Evolutionary conservation across 306 rosid species (phyloP).

Genomic region (Vicia villosa): DNA sequence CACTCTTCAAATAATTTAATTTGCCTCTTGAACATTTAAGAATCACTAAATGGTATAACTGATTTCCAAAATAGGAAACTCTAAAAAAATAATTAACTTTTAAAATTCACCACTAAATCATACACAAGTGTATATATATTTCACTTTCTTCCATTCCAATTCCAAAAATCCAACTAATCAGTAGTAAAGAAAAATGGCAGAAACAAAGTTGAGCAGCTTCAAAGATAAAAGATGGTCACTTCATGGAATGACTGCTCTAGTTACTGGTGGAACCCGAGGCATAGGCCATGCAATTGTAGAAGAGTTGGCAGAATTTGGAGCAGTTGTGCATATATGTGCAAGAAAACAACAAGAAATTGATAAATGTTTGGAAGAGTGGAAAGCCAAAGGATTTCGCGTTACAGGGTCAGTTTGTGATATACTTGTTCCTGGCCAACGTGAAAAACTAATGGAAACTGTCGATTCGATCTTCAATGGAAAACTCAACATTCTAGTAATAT

Average conservation of each 20-base stretch:
- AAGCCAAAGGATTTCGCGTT: constrained; percentile 36
- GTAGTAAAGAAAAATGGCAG: constrained; percentile 8
- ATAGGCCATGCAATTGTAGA: constrained; percentile 38
- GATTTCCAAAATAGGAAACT: too few relatives aligned
- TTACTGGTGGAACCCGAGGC: constrained; percentile 45
- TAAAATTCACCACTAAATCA: too few relatives aligned
- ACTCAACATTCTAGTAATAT: constrained; percentile 43
- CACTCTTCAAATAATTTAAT: too few relatives aligned
- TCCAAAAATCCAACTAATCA: neutral
- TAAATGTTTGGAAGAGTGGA: constrained; percentile 39
- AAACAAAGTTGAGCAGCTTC: constrained; percentile 20
- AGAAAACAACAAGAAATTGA: constrained; percentile 38
- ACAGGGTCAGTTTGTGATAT: constrained; percentile 43
- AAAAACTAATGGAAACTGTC: constrained; percentile 33
- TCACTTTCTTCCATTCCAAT: too few relatives aligned
- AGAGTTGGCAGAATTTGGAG: constrained; percentile 49
- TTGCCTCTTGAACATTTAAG: too few relatives aligned
- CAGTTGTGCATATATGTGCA: constrained; percentile 41
- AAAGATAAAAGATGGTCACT: constrained; percentile 45
- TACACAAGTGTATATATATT: too few relatives aligned
- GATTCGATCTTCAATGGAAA: constrained; percentile 31
- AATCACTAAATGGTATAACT: too few relatives aligned
- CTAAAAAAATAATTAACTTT: too few relatives aligned
- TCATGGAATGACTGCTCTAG: constrained; percentile 43
- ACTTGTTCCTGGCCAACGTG: constrained; percentile 6